A percentile compares a stretch with the other conserved stretches of the same genome.
phyloP scores from a whole-genome alignment of 148 eudicot species.

The Spergularia bocconei region DNA sequence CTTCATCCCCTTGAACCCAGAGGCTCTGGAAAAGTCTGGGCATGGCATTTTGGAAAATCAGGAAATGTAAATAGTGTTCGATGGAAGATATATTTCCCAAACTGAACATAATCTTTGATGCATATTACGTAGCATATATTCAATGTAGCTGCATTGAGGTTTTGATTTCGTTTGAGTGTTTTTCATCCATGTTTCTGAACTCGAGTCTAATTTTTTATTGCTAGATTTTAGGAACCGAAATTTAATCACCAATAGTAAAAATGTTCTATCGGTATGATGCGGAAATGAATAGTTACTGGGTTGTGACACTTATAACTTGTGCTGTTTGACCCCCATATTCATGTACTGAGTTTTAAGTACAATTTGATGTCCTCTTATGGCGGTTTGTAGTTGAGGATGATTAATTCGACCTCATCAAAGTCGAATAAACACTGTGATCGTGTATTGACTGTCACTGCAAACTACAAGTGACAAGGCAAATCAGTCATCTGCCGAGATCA shows the following conservation, averaged over 20 bases:
- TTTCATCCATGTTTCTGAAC: conserved; percentile 1
- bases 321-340: not conserved
- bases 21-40: not conserved
- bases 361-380: not conserved
- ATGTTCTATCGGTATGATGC: not conserved
- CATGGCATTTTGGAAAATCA: not conserved
- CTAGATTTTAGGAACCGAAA: not conserved
- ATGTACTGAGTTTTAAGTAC: not conserved
- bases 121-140: too few species aligned
- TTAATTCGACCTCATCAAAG: not conserved
- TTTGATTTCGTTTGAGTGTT: not conserved
- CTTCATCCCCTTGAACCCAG: not conserved
- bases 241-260: not conserved
- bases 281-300: not conserved
- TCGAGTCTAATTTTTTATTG: not conserved
- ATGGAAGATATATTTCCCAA: not conserved
- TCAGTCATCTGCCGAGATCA: not conserved
- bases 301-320: not conserved
- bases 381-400: not conserved
- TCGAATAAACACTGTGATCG: not conserved
- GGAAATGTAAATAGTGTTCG: not conserved
- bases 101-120: too few species aligned
- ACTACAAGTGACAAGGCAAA: not conserved
- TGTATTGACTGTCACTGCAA: not conserved
- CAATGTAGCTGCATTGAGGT: not conserved